phyloP scores from a whole-genome alignment of 768 basidiomycete species.

The Pleurotus giganteus region DNA sequence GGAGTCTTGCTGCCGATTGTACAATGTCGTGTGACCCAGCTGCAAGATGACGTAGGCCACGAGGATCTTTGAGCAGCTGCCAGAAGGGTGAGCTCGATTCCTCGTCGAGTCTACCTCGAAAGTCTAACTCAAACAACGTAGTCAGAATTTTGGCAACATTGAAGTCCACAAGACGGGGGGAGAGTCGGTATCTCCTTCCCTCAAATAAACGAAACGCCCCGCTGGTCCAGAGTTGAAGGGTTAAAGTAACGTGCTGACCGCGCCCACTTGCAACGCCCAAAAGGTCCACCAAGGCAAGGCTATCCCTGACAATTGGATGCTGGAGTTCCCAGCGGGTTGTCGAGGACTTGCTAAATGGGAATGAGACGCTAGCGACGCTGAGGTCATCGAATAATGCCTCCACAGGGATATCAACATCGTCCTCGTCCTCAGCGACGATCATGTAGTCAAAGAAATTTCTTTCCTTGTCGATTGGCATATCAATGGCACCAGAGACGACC shows the following conservation, averaged over 20 bases:
- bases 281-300: constrained; percentile 39
- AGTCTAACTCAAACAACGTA: constrained; percentile 44
- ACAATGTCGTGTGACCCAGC: constrained; percentile 24
- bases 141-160: constrained; percentile 46
- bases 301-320: constrained; percentile 33
- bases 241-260: constrained; percentile 28
- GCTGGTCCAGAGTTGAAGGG: constrained; percentile 37
- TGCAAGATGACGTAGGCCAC: constrained; percentile 1
- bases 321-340: constrained; percentile 36
- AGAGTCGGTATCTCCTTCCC: constrained; percentile 40
- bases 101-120: constrained; percentile 22
- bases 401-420: constrained; percentile 32
- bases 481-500: constrained; percentile 40
- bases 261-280: constrained; percentile 29
- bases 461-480: constrained; percentile 39
- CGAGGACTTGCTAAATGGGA: constrained; percentile 40
- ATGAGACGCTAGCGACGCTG: constrained; percentile 40
- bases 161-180: constrained; percentile 51
- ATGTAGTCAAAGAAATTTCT: constrained; percentile 44
- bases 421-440: constrained; percentile 34
- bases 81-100: constrained; percentile 35
- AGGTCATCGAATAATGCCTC: constrained; percentile 53
- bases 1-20: constrained; percentile 35
- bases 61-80: constrained; percentile 42
- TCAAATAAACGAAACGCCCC: constrained; percentile 24